Base-by-base conservation (phyloP, 75 land plant species). In the Larix kaempferi region DNA sequence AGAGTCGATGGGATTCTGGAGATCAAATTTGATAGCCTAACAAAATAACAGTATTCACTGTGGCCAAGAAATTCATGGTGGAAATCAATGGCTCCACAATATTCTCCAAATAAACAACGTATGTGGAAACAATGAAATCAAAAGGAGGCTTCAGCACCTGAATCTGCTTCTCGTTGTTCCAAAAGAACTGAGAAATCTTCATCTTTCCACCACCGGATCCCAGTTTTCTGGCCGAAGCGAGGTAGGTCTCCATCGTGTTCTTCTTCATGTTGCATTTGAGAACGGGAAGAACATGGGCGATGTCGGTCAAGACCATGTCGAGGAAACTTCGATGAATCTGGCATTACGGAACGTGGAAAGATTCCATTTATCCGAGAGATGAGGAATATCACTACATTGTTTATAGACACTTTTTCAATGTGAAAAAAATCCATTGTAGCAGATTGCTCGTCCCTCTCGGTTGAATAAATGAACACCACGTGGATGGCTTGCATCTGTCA, bases 61-160 rank as follows among this genome's bases (percentile, higher is more conserved):
- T 79, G 27, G 96, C 78, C 16, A 97, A 82, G 27, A 76, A 85
- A 78, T 87, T 86, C 93, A 97, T 91, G 25, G 95, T 87, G 33
- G 61, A 16, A 27, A 97, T 74, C 16, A 97, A 76, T 54, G 85
- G 89, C 78, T 66, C 82, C 64, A 86, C 99, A 1, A 83, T 82
- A 66, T 94, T 91, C 85, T 97, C 99, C 66, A 97, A 76, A 83
- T 97, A 97, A 13, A 97, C 93, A 59, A 97, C 98, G 69, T 97
- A 98, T 10, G 98, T 81, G 19, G 98, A 98, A 33, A 97, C 77
- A 19, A 97, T 92, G 49, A 84, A 61, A 69, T 97, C 98, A 71
- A 97, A 94, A 1, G 98, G 95, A 1, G 94, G 93, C 17, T 79
- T 85, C 37, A 91, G 49, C 25, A 86, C 82, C 37, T 66, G 77